Conservation (phyloP, 1,284 basidiomycete species). For the Apiotrichum montevideense region DNA sequence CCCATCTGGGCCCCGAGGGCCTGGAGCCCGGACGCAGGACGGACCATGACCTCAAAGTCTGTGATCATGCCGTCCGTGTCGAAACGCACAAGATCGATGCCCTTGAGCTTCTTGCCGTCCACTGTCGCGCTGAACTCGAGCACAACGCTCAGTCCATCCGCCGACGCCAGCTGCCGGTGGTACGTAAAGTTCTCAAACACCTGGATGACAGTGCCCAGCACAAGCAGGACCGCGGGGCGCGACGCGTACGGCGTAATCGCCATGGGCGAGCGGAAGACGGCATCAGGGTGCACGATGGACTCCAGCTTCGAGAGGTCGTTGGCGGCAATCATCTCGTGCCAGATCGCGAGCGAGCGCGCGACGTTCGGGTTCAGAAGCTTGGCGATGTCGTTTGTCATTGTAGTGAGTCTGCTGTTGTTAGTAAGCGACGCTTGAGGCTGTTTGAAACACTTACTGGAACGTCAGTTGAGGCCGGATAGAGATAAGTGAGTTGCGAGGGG, state of each 20-base stretch:
- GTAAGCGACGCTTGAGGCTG: too few relatives aligned
- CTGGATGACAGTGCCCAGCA: constrained; percentile 10
- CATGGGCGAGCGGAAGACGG: constrained; percentile 16
- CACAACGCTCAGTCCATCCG: constrained; percentile 12
- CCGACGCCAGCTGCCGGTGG: constrained; percentile 9
- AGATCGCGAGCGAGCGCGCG: constrained; percentile 6
- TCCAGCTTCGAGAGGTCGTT: constrained; percentile 4
- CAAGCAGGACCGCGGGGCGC: constrained; percentile 10
- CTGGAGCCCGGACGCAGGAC: constrained; percentile 12
- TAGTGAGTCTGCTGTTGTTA: too few relatives aligned
- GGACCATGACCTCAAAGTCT: constrained; percentile 20
- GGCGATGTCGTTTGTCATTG: background rate
- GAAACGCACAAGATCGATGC: constrained; percentile 15
- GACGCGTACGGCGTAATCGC: constrained; percentile 5
- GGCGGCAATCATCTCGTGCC: constrained; percentile 14
- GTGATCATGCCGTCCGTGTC: constrained; percentile 10
- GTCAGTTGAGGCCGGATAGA: too few relatives aligned
- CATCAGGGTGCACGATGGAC: constrained; percentile 14
- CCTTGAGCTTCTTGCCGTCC: constrained; percentile 14
- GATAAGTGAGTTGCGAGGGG: too few relatives aligned
- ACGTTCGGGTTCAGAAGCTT: constrained; percentile 2
- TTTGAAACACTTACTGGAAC: too few relatives aligned
- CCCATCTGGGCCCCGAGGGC: constrained; percentile 14
- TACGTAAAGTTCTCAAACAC: constrained; percentile 17
- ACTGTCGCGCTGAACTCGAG: constrained; percentile 15